phyloP scores from a whole-genome alignment of 2,329 filamentous ascomycete species.

The Cercospora sp. region DNA sequence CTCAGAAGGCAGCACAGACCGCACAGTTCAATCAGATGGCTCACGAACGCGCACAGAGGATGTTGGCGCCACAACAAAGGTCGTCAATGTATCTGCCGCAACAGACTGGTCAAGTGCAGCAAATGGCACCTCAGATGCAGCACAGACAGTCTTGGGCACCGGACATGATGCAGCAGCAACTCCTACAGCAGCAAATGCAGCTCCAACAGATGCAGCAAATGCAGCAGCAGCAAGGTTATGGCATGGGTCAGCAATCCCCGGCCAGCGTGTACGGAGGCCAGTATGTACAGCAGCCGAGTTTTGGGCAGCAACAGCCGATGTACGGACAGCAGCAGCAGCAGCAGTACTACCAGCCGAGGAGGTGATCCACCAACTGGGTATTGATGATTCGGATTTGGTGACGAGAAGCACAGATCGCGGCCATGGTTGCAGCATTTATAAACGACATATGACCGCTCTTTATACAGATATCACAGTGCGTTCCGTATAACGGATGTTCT shows the following conservation, averaged over 20 bases:
- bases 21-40: constrained; percentile 29
- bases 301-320: constrained; percentile 3
- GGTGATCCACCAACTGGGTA: neutral
- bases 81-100: constrained; percentile 2
- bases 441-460: neutral
- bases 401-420: neutral
- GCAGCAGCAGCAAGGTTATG: constrained; percentile 10
- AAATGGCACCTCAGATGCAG: neutral
- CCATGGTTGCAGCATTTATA: neutral
- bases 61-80: constrained; percentile 8
- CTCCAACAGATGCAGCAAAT: constrained; percentile 18
- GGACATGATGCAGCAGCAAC: constrained; percentile 19
- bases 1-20: constrained; percentile 33
- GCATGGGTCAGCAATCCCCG: constrained; percentile 13
- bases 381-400: neutral
- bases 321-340: constrained; percentile 14
- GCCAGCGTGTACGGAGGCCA: constrained; percentile 23
- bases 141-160: constrained; percentile 17
- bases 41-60: constrained; percentile 20
- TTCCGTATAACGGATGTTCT: neutral
- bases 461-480: neutral
- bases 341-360: constrained; percentile 8
- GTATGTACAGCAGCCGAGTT: constrained; percentile 22
- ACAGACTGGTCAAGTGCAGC: constrained; percentile 9
- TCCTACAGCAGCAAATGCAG: constrained; percentile 13